Conservation (phyloP, 768 basidiomycete genomes). For the Pleurotus giganteus region DNA sequence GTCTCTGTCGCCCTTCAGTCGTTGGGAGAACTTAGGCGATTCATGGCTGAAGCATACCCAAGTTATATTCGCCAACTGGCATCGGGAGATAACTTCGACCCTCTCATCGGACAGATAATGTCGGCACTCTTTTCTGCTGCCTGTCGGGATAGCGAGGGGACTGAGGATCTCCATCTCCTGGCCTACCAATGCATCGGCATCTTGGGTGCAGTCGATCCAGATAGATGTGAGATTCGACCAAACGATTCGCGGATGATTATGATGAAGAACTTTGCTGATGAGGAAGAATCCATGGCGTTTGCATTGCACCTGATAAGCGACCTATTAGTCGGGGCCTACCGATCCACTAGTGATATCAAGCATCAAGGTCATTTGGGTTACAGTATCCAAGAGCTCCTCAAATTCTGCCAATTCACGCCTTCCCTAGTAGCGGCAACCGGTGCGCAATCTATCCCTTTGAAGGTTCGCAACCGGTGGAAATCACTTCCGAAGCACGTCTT, state of each 20-base stretch:
- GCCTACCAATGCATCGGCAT: conserved; percentile 91
- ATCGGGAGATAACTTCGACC: conserved; percentile 86
- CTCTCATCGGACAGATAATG: conserved; percentile 66
- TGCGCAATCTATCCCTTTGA: conserved; percentile 52
- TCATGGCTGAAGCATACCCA: conserved; percentile 51
- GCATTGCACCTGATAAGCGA: conserved; percentile 84
- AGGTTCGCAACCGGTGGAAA: conserved; percentile 76
- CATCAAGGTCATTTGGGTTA: conserved; percentile 89
- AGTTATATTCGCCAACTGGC: conserved; percentile 60
- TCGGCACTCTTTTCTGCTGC: conserved; percentile 66
- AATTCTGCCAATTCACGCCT: conserved; percentile 82
- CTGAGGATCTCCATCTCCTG: conserved; percentile 61
- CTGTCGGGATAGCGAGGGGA: conserved; percentile 75
- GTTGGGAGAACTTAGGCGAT: conserved; percentile 68
- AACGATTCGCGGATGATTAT: conserved; percentile 68
- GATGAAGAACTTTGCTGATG: conserved; percentile 76
- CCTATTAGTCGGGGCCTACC: conserved; percentile 85
- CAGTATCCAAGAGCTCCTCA: conserved; percentile 87
- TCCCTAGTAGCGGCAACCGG: conserved; percentile 57
- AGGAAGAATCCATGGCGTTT: conserved; percentile 73
- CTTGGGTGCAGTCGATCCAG: conserved; percentile 92
- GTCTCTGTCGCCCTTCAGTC: conserved; percentile 72
- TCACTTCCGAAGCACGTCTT: conserved; percentile 77
- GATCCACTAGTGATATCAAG: conserved; percentile 90
- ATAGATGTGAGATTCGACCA: conserved; percentile 72